Conservation (phyloP, 768 basidiomycete species). For the Suillus variegatus region DNA sequence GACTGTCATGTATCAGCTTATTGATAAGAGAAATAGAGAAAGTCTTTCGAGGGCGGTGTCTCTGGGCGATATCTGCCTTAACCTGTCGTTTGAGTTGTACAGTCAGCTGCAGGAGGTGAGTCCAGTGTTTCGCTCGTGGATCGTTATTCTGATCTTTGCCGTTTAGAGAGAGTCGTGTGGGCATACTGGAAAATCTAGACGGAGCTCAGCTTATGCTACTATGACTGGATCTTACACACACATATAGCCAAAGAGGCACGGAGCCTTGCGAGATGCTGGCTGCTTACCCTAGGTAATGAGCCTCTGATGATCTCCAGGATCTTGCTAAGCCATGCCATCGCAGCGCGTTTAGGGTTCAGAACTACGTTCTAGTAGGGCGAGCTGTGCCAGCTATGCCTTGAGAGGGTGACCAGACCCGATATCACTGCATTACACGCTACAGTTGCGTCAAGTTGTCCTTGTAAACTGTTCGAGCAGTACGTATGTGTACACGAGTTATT, state of each 20-base stretch:
- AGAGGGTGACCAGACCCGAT: neutral
- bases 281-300: neutral
- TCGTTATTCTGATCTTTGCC: neutral
- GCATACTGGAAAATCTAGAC: neutral
- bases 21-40: slow-evolving; percentile 4
- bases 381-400: neutral
- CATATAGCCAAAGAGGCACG: neutral
- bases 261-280: neutral
- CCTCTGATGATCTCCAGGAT: neutral
- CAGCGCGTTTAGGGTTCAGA: neutral
- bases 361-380: neutral
- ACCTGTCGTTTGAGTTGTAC: slow-evolving; percentile 2
- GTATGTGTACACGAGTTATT: neutral
- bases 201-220: neutral
- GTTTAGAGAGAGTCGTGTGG: neutral
- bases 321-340: neutral
- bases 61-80: slow-evolving; percentile 1
- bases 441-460: slow-evolving; percentile 3
- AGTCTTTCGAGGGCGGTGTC: slow-evolving; percentile 3
- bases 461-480: slow-evolving; percentile 3
- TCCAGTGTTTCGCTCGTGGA: neutral
- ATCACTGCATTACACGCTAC: neutral
- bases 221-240: neutral
- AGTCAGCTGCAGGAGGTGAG: neutral
- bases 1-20: slow-evolving; percentile 5